A percentile compares a stretch with the other conserved stretches of the same genome.
phyloP scores from a whole-genome alignment of 73 alveolate genomes.

The Tetrahymena malaccensis region DNA sequence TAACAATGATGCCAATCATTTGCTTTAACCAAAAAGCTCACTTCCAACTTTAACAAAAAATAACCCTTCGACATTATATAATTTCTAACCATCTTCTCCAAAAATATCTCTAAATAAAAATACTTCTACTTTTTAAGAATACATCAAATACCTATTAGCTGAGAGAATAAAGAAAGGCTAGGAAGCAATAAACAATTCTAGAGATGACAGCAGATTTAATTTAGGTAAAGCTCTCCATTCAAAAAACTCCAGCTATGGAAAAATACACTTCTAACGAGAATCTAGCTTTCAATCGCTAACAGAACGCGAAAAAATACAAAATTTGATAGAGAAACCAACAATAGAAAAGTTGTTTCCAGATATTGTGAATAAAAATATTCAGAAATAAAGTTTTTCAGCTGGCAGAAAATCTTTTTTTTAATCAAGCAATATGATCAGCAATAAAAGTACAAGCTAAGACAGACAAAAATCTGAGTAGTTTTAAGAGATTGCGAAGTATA shows the following conservation, averaged over 20 bases:
- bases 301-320: neutral
- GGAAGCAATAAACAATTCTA: neutral
- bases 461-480: neutral
- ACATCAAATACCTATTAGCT: neutral
- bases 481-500: neutral
- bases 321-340: neutral
- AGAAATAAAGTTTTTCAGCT: neutral
- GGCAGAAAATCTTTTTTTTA: neutral
- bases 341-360: neutral
- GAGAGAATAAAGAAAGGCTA: neutral
- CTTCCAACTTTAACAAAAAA: neutral
- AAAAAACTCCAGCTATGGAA: neutral
- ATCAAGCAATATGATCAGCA: neutral
- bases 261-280: neutral
- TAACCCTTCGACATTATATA: neutral
- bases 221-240: neutral
- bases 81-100: neutral
- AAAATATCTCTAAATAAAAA: neutral
- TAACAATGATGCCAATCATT: neutral
- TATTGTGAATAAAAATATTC: neutral
- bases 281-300: neutral
- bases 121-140: neutral
- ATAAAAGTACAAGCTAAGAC: neutral
- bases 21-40: neutral
- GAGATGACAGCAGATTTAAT: neutral